Base-by-base conservation (phyloP, 108 stramenopile genomes). In the Ochromonas danica region DNA sequence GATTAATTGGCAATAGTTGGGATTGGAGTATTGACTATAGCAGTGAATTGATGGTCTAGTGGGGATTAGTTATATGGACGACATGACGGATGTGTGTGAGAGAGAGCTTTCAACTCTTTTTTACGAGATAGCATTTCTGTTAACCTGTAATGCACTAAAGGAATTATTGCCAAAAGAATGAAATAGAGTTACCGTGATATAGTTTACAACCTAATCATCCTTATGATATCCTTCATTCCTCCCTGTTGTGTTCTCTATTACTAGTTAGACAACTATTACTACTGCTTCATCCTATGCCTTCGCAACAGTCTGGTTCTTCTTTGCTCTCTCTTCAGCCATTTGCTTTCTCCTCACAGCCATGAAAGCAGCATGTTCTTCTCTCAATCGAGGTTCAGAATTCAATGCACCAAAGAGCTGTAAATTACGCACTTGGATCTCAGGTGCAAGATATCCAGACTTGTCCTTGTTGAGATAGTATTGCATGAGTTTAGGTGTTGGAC, bases 381-480 rank as follows among this genome's bases (percentile, higher is more conserved):
- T 28, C 27, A 35, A 31, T 25, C 6, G 3, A 10, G 63, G 33
- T 39, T 81, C 80, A 33, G 71, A 71, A 0, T 67, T 81, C 22
- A 75, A 67, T 14, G 40, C 35, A 1, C 80, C 80, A 40, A 81
- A 81, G 2, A 81, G 40, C 61, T 42, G 2, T 31, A 25, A 36
- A 30, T 79, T 65, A 40, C 79, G 42, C 17, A 93, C 80, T 87
- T 96, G 95, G 36, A 95, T 92, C 83, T 92, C 91, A 17, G 94
- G 95, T 80, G 93, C 89, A 65, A 98, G 83, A 84, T 97, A 98
- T 39, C 98, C 98, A 70, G 97, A 87, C 70, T 93, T 89, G n/a
- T 86, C 89, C 84, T 87, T 92, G 86, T 93, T 89, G 2, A 93
- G 89, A 87, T 94, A 99, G 82, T 95, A 94, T 35, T 89, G 89